phyloP scores from a whole-genome alignment of 2,329 filamentous ascomycete species.

The Sclerotinia minor region DNA sequence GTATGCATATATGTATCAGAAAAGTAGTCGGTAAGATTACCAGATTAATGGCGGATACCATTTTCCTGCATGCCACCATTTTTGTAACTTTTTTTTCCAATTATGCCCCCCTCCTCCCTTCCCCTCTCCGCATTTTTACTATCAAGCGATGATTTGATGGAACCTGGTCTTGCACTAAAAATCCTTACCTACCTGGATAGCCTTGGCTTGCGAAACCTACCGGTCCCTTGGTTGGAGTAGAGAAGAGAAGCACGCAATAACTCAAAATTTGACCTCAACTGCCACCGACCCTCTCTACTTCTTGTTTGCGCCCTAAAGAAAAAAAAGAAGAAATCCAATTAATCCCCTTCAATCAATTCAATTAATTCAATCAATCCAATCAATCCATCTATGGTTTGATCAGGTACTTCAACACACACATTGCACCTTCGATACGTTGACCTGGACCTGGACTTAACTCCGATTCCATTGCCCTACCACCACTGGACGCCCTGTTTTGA shows the following conservation, averaged over 20 bases:
- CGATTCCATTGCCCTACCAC: background rate
- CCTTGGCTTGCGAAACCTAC: background rate
- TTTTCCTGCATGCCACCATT: too few relatives aligned
- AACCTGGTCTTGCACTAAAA: background rate
- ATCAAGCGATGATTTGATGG: background rate
- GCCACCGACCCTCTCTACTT: background rate
- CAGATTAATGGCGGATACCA: too few relatives aligned
- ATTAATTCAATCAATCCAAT: background rate
- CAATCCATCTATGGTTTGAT: background rate
- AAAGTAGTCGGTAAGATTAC: too few relatives aligned
- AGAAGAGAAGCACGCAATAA: background rate
- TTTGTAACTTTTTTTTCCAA: background rate
- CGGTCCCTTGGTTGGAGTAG: background rate
- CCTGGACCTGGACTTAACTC: background rate
- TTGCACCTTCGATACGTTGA: background rate
- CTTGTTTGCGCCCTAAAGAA: background rate
- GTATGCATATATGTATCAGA: too few relatives aligned
- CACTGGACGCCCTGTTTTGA: background rate
- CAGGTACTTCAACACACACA: background rate
- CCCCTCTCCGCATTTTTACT: background rate
- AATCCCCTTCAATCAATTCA: background rate
- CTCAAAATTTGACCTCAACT: slow-evolving; percentile 1
- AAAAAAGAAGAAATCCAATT: background rate
- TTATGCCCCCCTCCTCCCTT: too few relatives aligned
- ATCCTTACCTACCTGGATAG: too few relatives aligned